A percentile compares a stretch with the other conserved stretches of the same genome.
Evolutionary conservation across 129 eudicot species (phyloP).

Genomic region (Chrysanthemum lavandulifolium): DNA sequence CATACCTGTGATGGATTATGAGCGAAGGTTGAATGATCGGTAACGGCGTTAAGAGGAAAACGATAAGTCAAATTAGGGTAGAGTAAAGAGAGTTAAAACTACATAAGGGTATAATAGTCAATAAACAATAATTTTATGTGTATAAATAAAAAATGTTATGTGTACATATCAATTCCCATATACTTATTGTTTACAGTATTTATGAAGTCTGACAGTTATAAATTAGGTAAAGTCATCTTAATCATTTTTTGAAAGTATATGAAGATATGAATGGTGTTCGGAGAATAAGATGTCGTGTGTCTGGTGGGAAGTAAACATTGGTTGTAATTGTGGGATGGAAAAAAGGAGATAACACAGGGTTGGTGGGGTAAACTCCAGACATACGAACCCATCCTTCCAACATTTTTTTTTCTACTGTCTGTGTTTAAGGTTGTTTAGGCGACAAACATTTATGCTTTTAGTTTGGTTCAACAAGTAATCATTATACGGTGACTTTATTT

Average conservation of each 20-base stretch:
- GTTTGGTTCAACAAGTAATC: neutral
- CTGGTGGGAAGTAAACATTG: conserved; percentile 28
- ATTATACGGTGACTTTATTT: too few relatives aligned
- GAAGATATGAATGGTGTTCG: conserved; percentile 10
- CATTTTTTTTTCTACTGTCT: conserved; percentile 23
- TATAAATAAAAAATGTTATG: too few relatives aligned
- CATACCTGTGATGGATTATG: too few relatives aligned
- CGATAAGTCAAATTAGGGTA: too few relatives aligned
- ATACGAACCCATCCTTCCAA: conserved; percentile 26
- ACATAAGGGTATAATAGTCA: too few relatives aligned
- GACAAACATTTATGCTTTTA: neutral
- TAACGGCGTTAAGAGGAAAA: too few relatives aligned
- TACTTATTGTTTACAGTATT: too few relatives aligned
- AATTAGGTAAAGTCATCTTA: neutral
- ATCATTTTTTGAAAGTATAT: neutral
- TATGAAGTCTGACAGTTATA: too few relatives aligned
- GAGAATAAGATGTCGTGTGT: conserved; percentile 29
- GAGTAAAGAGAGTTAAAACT: too few relatives aligned
- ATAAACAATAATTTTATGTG: too few relatives aligned
- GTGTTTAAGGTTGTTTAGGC: conserved; percentile 21
- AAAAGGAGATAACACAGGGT: conserved; percentile 24
- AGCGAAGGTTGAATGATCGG: too few relatives aligned
- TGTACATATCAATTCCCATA: too few relatives aligned
- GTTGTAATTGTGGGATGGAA: conserved; percentile 6
- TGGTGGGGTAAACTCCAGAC: conserved; percentile 28